Percentiles rank a stretch among this genome's conserved stretches.
Evolutionary conservation across 176 grass and related monocot species (phyloP).

Genomic region (Carex parvula): DNA sequence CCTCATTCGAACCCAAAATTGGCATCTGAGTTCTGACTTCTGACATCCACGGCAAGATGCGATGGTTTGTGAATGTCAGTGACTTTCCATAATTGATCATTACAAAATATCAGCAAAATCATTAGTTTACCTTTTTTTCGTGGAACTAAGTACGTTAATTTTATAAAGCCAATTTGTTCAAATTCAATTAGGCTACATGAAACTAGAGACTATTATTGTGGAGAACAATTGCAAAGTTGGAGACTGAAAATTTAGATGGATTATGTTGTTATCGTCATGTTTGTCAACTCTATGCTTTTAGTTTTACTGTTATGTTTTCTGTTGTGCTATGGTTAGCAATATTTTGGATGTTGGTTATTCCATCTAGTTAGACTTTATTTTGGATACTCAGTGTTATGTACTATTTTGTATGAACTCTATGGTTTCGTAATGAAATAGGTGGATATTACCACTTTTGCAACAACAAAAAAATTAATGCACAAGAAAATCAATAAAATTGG

Average conservation of each 20-base stretch:
- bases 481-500: not conserved
- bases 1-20: not conserved
- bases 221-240: not conserved
- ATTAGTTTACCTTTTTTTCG: not conserved
- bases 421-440: too few species aligned
- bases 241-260: not conserved
- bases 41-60: constrained; percentile 1
- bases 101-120: not conserved
- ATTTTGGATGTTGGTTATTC: too few species aligned
- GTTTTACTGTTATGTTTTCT: too few species aligned
- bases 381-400: too few species aligned
- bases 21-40: not conserved
- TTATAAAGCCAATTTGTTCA: not conserved
- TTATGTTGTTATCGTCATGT: too few species aligned
- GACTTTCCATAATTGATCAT: not conserved
- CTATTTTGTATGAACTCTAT: too few species aligned
- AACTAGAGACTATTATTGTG: not conserved
- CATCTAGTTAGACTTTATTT: too few species aligned
- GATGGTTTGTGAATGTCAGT: not conserved
- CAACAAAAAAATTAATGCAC: not conserved
- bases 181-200: not conserved
- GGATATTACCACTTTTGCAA: too few species aligned
- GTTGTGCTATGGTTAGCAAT: too few species aligned
- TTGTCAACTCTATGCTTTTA: too few species aligned
- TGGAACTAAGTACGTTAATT: not conserved